Percentiles rank a stretch among this genome's conserved stretches.
Evolutionary conservation across 2,329 filamentous ascomycete species (phyloP).

Genomic region (Tolypocladium capitatum): DNA sequence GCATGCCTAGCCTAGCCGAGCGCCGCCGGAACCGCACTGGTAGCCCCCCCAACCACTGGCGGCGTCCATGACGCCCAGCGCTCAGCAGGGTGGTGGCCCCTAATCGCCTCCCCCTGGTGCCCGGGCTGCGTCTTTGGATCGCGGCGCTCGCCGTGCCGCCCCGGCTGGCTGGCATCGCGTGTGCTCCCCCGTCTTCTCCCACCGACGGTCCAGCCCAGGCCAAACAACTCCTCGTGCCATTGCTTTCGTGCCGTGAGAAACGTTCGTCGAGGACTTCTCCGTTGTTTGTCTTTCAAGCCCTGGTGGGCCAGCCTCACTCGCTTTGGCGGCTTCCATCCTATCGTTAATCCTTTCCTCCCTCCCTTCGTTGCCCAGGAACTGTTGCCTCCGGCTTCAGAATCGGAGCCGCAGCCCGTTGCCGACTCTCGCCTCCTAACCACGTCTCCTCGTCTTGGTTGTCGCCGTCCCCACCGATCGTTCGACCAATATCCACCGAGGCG

Average conservation of each 20-base stretch:
- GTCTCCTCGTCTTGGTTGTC: not conserved
- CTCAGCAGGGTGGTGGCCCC: not conserved
- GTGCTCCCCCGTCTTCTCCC: not conserved
- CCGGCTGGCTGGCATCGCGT: not conserved
- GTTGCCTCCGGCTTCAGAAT: no score
- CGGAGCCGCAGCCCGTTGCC: not conserved
- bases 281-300: conserved; percentile 7
- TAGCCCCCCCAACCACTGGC: not conserved
- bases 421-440: not conserved
- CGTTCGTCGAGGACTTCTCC: conserved; percentile 8
- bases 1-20: not conserved
- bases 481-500: not conserved
- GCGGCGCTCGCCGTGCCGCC: conserved; percentile 1
- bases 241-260: conserved; percentile 12
- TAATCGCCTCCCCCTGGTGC: no score
- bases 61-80: not conserved
- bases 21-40: not conserved
- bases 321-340: conserved; percentile 34
- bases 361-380: no score
- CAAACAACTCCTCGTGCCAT: conserved; percentile 1
- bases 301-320: conserved; percentile 39
- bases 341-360: conserved; percentile 16
- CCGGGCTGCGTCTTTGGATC: conserved; percentile 3
- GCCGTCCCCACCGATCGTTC: not conserved
- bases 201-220: not conserved